These are phyloP conservation scores for Millerozyma acaciae DNA, from an alignment of 805 yeast genomes.

Conservation along the genomic window DNA sequence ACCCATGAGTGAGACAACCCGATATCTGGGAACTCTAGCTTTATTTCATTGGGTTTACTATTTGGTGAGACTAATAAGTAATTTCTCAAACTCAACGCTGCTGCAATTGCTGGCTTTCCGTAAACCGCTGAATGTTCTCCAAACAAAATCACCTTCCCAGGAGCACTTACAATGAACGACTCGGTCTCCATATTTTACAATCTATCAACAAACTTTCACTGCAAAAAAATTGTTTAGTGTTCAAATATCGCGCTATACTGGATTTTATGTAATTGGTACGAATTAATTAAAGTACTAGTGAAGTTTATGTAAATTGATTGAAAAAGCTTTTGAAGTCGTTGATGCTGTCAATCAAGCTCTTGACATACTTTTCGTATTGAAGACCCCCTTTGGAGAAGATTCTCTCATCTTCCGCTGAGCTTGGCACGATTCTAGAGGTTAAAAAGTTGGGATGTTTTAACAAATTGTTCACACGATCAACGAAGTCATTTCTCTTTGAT, in stretches of 20 bases:
- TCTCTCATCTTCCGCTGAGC: slow-evolving; percentile 62
- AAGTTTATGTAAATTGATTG: too few species aligned
- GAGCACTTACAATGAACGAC: slow-evolving; percentile 80
- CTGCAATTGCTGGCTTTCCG: slow-evolving; percentile 93
- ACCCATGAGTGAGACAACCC: slow-evolving; percentile 63
- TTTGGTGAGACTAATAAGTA: slow-evolving; percentile 62
- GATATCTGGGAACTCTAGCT: slow-evolving; percentile 82
- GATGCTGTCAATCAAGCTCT: slow-evolving; percentile 34
- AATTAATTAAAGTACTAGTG: neutral
- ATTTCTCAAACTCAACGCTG: slow-evolving; percentile 83
- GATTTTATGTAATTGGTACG: neutral
- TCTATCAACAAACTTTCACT: too few species aligned
- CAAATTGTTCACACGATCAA: slow-evolving; percentile 62
- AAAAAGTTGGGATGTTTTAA: slow-evolving; percentile 84
- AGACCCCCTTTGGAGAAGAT: slow-evolving; percentile 46
- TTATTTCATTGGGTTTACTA: slow-evolving; percentile 39
- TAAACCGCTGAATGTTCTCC: slow-evolving; percentile 98
- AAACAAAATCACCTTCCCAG: slow-evolving; percentile 92
- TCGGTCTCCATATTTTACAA: neutral
- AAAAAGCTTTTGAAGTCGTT: slow-evolving; percentile 30
- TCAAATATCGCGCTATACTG: neutral
- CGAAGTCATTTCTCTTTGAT: slow-evolving; percentile 56
- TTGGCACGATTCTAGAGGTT: slow-evolving; percentile 61
- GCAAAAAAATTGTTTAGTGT: neutral
- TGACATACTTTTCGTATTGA: slow-evolving; percentile 20